These are phyloP conservation scores for Apiospora malaysiana DNA, from an alignment of 2,329 filamentous ascomycete species.

Conservation along the genomic window DNA sequence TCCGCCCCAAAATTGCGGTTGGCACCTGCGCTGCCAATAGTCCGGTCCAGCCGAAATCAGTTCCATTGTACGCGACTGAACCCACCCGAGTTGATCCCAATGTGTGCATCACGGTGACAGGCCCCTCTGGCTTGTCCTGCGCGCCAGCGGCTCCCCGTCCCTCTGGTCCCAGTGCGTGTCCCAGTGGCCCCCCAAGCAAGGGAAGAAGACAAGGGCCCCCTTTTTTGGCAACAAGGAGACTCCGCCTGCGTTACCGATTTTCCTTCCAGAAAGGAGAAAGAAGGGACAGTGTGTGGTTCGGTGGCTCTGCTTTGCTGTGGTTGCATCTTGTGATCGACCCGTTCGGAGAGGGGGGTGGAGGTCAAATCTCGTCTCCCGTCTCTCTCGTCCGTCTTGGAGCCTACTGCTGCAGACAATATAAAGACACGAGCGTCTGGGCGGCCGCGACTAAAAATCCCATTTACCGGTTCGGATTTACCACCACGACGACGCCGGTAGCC, in stretches of 20 bases:
- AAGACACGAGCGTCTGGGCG: background rate
- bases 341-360: too few species aligned
- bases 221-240: background rate
- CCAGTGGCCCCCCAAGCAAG: background rate
- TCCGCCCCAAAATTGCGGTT: conserved; percentile 15
- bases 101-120: conserved; percentile 24
- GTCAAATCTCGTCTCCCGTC: too few species aligned
- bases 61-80: conserved; percentile 15
- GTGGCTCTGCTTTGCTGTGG: too few species aligned
- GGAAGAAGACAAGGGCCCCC: background rate
- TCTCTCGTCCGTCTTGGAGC: background rate
- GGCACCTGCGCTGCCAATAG: conserved; percentile 18
- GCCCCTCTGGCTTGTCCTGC: conserved; percentile 15
- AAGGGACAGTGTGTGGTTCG: too few species aligned
- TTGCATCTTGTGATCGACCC: too few species aligned
- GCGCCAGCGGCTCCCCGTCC: background rate
- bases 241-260: background rate
- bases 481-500: conserved; percentile 9
- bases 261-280: too few species aligned
- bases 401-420: background rate
- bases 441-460: background rate
- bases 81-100: conserved; percentile 19
- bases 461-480: background rate
- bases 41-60: conserved; percentile 16
- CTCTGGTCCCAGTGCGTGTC: too few species aligned